phyloP scores from a whole-genome alignment of 768 basidiomycete genomes.

The Rhodotorula toruloides region DNA sequence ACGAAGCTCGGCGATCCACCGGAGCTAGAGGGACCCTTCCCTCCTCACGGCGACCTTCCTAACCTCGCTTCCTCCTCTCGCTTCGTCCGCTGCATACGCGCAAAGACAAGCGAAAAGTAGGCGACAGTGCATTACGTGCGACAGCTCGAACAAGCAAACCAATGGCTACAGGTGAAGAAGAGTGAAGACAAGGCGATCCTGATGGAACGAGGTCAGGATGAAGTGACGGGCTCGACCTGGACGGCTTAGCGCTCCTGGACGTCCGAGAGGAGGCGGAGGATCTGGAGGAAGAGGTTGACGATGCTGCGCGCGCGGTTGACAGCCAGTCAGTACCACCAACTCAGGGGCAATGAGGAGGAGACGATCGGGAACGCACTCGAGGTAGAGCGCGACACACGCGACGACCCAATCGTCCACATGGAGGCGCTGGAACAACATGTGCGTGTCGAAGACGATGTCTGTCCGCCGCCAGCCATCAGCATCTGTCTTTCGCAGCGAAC shows the following conservation, averaged over 20 bases:
- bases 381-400: conserved; percentile 85
- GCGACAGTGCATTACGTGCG: too few species aligned
- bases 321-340: background rate
- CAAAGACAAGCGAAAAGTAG: too few species aligned
- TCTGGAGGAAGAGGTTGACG: conserved; percentile 81
- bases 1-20: too few species aligned
- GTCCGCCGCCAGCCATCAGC: too few species aligned
- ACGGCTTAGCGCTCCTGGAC: conserved; percentile 24
- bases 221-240: background rate
- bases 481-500: background rate
- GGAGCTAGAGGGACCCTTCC: too few species aligned
- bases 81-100: too few species aligned
- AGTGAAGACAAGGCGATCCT: too few species aligned
- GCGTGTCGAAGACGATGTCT: conserved; percentile 46
- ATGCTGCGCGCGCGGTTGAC: conserved; percentile 58
- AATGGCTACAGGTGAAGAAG: too few species aligned
- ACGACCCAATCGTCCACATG: conserved; percentile 92
- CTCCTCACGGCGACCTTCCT: too few species aligned
- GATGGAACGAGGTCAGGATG: too few species aligned
- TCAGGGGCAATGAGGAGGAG: background rate
- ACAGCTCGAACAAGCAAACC: too few species aligned
- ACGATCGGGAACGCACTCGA: conserved; percentile 60
- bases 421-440: conserved; percentile 75
- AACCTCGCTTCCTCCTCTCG: too few species aligned
- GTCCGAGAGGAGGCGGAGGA: conserved; percentile 71